Evolutionary conservation across 1,284 basidiomycete genomes (phyloP), one percentile per base, ranked within the genome.

Genomic region (Ustilago cynodontis): DNA sequence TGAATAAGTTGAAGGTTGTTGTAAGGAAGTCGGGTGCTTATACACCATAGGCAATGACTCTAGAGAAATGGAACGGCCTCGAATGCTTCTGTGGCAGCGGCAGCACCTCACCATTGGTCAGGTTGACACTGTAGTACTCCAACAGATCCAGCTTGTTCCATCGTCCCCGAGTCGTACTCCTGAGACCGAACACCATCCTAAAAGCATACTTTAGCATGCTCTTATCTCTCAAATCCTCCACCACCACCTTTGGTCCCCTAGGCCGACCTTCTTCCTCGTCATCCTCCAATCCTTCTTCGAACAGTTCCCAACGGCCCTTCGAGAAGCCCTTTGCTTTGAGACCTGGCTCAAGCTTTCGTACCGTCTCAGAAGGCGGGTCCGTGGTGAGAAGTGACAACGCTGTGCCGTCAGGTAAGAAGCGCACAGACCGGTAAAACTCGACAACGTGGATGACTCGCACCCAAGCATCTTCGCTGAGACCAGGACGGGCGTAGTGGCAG

Each of bases 51-150:
- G 78, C 60, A 20, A 73, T 47, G 14, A 85, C 82, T 87, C 93
- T 94, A 47, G 94, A 95, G 86, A 97, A 97, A 91, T 93, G 94
- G 86, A 94, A 97, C 26, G 94, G 91, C 69, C 93, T 89, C 85
- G 94, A 93, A 81, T 95, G 91, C 84, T 92, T 93, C 78, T 95
- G 87, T 9, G 90, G 88, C 51, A 96, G 87, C 20, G 92, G 90
- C 22, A 90, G 86, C 14, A 90, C 88, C 86, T 95, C 94, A 2
- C 93, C 94, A 22, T 90, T 93, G 50, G 89, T 90, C 28, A 92
- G 82, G 71, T 93, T 90, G 33, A 81, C 71, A 20, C 67, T 71
- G 33, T 65, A 63, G 85, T 96, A 96, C 14, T 89, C 88, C 51
- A 89, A 81, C 53, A 96, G 89, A 66, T 94, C 91, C 71, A 97